Conservation (phyloP, 768 basidiomycete species). For the Clitopilus passeckerianus region DNA sequence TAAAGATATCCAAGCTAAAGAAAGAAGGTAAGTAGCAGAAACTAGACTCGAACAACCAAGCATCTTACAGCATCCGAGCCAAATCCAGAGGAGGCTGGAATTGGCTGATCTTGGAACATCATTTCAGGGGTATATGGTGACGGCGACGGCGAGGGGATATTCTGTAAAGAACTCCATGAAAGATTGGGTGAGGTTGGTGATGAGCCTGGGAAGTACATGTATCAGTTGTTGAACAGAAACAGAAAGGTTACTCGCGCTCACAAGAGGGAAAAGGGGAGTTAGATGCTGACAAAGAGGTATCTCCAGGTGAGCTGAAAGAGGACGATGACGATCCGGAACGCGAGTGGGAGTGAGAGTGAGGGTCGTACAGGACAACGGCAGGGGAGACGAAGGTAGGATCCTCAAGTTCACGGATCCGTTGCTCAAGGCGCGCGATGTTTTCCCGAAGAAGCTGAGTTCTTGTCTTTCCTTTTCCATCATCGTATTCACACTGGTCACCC, state of each 20-base stretch:
- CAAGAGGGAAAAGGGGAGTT: constrained; percentile 59
- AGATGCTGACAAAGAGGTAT: constrained; percentile 45
- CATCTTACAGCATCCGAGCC: constrained; percentile 59
- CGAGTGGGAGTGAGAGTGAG: constrained; percentile 49
- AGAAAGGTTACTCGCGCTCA: constrained; percentile 16
- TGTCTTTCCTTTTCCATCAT: constrained; percentile 82
- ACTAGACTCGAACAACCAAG: neutral
- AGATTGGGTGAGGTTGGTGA: constrained; percentile 46
- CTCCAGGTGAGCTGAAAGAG: constrained; percentile 48
- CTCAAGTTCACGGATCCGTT: constrained; percentile 69
- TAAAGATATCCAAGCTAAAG: constrained; percentile 66
- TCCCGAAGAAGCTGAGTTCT: constrained; percentile 76
- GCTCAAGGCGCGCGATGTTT: constrained; percentile 68
- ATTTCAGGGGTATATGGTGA: constrained; percentile 42
- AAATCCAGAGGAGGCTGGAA: constrained; percentile 53
- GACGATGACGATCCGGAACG: constrained; percentile 52
- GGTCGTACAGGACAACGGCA: constrained; percentile 67
- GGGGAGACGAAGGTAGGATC: constrained; percentile 68
- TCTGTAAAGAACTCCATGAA: constrained; percentile 41
- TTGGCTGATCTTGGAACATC: constrained; percentile 47
- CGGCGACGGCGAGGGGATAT: constrained; percentile 46
- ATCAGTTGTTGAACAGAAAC: neutral
- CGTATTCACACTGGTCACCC: constrained; percentile 69
- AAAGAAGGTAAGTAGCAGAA: constrained; percentile 9
- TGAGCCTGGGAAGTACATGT: constrained; percentile 6